phyloP scores from a whole-genome alignment of 2,329 filamentous ascomycete species.

The Penicillium sp. region DNA sequence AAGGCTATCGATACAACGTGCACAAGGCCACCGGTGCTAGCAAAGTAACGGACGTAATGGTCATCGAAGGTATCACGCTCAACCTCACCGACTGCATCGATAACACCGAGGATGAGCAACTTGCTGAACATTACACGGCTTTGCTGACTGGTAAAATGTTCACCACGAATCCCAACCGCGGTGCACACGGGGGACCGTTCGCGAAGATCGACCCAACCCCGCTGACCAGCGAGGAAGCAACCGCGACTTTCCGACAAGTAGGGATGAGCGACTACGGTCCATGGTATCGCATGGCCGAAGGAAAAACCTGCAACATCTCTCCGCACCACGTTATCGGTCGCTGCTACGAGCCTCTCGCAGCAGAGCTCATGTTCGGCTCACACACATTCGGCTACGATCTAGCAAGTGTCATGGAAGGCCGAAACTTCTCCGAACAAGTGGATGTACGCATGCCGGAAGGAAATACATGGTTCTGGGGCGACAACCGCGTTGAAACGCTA shows the following conservation, averaged over 20 bases:
- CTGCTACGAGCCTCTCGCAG: conserved; percentile 54
- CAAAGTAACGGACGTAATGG: conserved; percentile 53
- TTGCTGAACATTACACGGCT: conserved; percentile 49
- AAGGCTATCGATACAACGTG: conserved; percentile 16
- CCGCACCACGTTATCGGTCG: conserved; percentile 57
- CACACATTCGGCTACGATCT: conserved; percentile 48
- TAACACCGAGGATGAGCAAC: conserved; percentile 47
- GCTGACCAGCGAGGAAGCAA: conserved; percentile 36
- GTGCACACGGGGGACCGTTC: conserved; percentile 20
- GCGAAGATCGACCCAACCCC: conserved; percentile 10
- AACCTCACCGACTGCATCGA: conserved; percentile 52
- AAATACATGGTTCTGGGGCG: conserved; percentile 59
- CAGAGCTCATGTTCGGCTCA: conserved; percentile 47
- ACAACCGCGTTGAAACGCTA: conserved; percentile 57
- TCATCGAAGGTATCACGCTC: conserved; percentile 56
- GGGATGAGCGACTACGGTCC: conserved; percentile 49
- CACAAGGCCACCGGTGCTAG: conserved; percentile 13
- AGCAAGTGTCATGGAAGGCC: conserved; percentile 47
- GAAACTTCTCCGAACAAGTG: conserved; percentile 47
- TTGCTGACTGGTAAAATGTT: conserved; percentile 55
- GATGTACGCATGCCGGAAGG: conserved; percentile 52
- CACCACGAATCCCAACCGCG: conserved; percentile 31
- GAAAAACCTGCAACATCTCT: conserved; percentile 48
- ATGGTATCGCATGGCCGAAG: conserved; percentile 54
- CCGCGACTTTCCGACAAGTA: conserved; percentile 38